These are phyloP conservation scores for Septoria linicola DNA, from an alignment of 2,329 filamentous ascomycete genomes.

Conservation along the genomic window DNA sequence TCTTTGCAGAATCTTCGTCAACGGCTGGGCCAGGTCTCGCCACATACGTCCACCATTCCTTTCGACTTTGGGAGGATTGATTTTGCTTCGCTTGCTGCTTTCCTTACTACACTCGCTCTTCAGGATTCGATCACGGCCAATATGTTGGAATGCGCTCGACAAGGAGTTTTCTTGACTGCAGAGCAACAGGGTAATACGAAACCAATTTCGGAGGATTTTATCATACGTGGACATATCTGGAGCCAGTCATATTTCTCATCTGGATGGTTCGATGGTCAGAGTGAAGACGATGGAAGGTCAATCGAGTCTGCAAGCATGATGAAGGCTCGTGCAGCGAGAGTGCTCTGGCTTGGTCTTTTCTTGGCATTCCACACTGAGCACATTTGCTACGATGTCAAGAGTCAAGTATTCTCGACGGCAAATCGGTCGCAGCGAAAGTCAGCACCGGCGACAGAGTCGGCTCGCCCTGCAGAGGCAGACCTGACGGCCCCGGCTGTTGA, in stretches of 20 bases:
- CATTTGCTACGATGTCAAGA: constrained; percentile 26
- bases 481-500: constrained; percentile 4
- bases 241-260: constrained; percentile 58
- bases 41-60: constrained; percentile 34
- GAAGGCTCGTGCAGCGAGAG: constrained; percentile 23
- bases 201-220: constrained; percentile 68
- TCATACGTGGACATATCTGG: constrained; percentile 64
- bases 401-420: constrained; percentile 22
- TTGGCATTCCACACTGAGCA: constrained; percentile 29
- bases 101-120: constrained; percentile 54
- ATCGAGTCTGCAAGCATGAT: constrained; percentile 24
- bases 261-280: constrained; percentile 60
- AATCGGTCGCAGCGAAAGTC: not conserved
- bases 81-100: constrained; percentile 54
- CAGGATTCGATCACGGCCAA: constrained; percentile 39
- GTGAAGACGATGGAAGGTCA: constrained; percentile 61
- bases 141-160: constrained; percentile 36
- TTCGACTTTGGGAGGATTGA: constrained; percentile 44
- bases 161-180: constrained; percentile 43
- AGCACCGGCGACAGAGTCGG: not conserved
- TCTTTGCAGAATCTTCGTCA: constrained; percentile 20
- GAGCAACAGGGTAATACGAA: constrained; percentile 46
- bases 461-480: constrained; percentile 17
- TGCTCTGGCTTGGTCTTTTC: constrained; percentile 33
- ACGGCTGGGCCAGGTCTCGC: constrained; percentile 17